Percentiles rank a stretch among this genome's conserved stretches.
These are phyloP conservation scores for Cladosporium colombiae DNA, from an alignment of 2,329 filamentous ascomycete genomes.

Conservation along the genomic window DNA sequence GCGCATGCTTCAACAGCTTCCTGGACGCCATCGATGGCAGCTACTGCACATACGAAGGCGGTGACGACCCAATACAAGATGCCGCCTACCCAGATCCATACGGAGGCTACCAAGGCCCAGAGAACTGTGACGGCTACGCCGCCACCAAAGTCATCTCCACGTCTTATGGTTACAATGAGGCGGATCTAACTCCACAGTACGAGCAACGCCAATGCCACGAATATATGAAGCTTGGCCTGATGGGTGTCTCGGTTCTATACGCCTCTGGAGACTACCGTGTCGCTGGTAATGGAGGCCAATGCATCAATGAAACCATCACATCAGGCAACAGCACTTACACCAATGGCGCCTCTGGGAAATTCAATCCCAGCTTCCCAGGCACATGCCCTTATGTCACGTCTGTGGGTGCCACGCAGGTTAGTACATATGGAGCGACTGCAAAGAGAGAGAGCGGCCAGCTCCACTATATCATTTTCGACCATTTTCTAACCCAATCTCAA, in stretches of 20 bases:
- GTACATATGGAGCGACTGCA: slow-evolving; percentile 25
- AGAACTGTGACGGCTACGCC: slow-evolving; percentile 48
- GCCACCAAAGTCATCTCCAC: slow-evolving; percentile 57
- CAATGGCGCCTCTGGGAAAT: slow-evolving; percentile 29
- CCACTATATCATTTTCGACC: slow-evolving; percentile 32
- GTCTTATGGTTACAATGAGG: slow-evolving; percentile 57
- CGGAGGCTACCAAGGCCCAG: slow-evolving; percentile 41
- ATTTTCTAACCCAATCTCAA: background rate
- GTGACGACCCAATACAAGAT: slow-evolving; percentile 43
- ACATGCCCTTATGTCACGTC: slow-evolving; percentile 54
- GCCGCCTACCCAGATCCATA: slow-evolving; percentile 40
- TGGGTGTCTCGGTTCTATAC: slow-evolving; percentile 55
- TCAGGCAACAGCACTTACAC: slow-evolving; percentile 37
- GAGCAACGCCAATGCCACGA: slow-evolving; percentile 56
- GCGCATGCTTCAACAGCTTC: slow-evolving; percentile 39
- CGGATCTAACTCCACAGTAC: slow-evolving; percentile 50
- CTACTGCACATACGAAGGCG: slow-evolving; percentile 49
- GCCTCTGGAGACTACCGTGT: slow-evolving; percentile 52
- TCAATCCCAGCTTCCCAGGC: slow-evolving; percentile 48
- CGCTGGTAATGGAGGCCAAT: slow-evolving; percentile 36
- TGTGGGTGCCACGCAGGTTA: slow-evolving; percentile 52
- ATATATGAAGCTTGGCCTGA: slow-evolving; percentile 59
- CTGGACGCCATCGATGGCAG: slow-evolving; percentile 49
- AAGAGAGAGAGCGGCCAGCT: slow-evolving; percentile 37
- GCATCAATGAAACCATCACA: slow-evolving; percentile 44